Evolutionary conservation across 768 basidiomycete species (phyloP).

Genomic region (Tephrocybe sp.): DNA sequence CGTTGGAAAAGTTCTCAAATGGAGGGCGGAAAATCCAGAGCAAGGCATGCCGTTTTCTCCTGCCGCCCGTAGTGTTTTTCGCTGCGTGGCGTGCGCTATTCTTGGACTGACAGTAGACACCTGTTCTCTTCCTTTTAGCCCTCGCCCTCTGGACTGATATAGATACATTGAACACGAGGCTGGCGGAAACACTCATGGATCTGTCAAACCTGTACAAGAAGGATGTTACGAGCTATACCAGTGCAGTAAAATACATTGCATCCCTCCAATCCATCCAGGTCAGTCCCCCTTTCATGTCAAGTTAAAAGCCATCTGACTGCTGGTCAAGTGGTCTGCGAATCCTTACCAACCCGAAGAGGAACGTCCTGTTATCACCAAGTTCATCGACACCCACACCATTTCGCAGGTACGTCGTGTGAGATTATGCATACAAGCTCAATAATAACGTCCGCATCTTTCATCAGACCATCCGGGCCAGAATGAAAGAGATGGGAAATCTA

Average conservation of each 20-base stretch:
- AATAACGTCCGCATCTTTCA: neutral
- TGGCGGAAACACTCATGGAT: constrained; percentile 51
- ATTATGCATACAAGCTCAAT: neutral
- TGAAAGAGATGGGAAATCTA: constrained; percentile 80
- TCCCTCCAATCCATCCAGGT: constrained; percentile 60
- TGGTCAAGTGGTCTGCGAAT: constrained; percentile 57
- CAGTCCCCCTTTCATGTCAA: constrained; percentile 5
- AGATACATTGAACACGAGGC: constrained; percentile 58
- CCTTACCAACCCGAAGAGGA: constrained; percentile 48
- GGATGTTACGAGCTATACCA: constrained; percentile 51
- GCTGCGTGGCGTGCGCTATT: constrained; percentile 5
- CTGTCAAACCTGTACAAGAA: constrained; percentile 50
- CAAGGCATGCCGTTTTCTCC: constrained; percentile 41
- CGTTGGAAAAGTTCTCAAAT: constrained; percentile 87
- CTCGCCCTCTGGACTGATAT: constrained; percentile 64
- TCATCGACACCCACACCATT: constrained; percentile 55
- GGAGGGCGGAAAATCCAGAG: constrained; percentile 68
- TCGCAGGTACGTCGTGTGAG: constrained; percentile 46
- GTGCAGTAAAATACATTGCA: constrained; percentile 62
- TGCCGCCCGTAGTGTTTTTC: neutral
- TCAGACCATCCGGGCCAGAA: constrained; percentile 73
- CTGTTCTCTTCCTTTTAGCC: constrained; percentile 38
- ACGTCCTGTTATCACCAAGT: constrained; percentile 48
- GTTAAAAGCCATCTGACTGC: neutral
- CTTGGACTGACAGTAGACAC: constrained; percentile 7